Percentiles rank a stretch among this genome's conserved stretches.
Evolutionary conservation across 345 rosid species (phyloP).

Genomic region (Populus euphratica): DNA sequence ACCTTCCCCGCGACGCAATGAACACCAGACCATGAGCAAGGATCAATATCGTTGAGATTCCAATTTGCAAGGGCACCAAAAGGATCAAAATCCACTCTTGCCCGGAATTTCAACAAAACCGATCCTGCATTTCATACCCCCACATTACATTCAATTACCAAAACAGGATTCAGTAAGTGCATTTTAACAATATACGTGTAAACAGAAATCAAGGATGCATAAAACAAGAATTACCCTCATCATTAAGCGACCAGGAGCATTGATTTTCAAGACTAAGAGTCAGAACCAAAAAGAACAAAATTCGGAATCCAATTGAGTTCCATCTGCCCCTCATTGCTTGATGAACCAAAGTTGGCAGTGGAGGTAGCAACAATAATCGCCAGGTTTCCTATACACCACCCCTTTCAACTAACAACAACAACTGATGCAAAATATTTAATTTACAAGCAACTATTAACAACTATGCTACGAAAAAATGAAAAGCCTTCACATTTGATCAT

Average conservation of each 20-base stretch:
- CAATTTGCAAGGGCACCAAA: constrained; percentile 61
- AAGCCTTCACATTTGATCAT: constrained; percentile 23
- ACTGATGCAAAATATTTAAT: constrained; percentile 3
- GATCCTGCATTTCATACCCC: constrained; percentile 46
- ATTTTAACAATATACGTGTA: background rate
- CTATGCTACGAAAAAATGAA: constrained; percentile 36
- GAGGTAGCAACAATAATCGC: constrained; percentile 54
- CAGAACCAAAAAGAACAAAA: constrained; percentile 48
- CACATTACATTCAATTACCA: constrained; percentile 12
- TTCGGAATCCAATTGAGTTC: constrained; percentile 58
- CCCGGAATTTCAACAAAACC: constrained; percentile 61
- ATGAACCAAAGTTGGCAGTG: constrained; percentile 37
- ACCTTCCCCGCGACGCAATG: constrained; percentile 66
- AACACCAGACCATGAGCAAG: constrained; percentile 78
- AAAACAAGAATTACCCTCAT: constrained; percentile 48
- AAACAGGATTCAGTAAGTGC: background rate
- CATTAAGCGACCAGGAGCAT: constrained; percentile 45
- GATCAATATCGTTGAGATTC: constrained; percentile 45
- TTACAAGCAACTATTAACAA: constrained; percentile 19
- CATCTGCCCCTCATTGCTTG: constrained; percentile 76
- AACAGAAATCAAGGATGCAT: background rate
- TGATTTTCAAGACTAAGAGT: constrained; percentile 40
- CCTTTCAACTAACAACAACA: constrained; percentile 21
- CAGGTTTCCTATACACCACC: constrained; percentile 44
- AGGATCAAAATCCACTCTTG: constrained; percentile 62